phyloP scores from a whole-genome alignment of 495 filamentous ascomycete species.

The Penicillium macrosclerotiorum region DNA sequence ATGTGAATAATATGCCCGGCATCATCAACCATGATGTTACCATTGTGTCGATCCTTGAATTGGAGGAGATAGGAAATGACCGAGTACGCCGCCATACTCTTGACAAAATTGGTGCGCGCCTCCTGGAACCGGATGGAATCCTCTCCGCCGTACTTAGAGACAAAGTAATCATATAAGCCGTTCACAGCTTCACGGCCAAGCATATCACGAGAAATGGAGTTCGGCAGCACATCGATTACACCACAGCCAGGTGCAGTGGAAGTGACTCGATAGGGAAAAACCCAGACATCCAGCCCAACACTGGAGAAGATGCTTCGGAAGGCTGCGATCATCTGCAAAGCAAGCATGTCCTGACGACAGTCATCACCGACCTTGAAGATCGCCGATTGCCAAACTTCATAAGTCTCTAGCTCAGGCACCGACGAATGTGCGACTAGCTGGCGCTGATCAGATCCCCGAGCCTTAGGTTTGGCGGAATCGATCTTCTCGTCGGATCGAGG shows the following conservation, averaged over 20 bases:
- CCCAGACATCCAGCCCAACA: slow-evolving; percentile 92
- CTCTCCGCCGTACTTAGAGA: slow-evolving; percentile 94
- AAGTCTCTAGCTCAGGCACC: slow-evolving; percentile 47
- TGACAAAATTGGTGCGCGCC: slow-evolving; percentile 95
- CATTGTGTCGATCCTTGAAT: slow-evolving; percentile 99
- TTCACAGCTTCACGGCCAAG: slow-evolving; percentile 96
- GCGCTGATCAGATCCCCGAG: slow-evolving; percentile 44
- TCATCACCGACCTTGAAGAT: slow-evolving; percentile 99
- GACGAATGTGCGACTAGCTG: slow-evolving; percentile 49
- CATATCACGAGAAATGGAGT: slow-evolving; percentile 98
- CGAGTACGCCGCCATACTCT: slow-evolving; percentile 99
- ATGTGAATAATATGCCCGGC: slow-evolving; percentile 97
- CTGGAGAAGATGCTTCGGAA: slow-evolving; percentile 95
- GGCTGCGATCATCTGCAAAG: slow-evolving; percentile 94
- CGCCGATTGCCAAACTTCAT: slow-evolving; percentile 96
- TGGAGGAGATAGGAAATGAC: slow-evolving; percentile 95
- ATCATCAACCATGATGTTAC: slow-evolving; percentile 99
- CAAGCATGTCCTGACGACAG: slow-evolving; percentile 94
- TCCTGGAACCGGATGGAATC: slow-evolving; percentile 93
- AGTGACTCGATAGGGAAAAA: slow-evolving; percentile 95
- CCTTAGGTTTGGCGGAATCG: slow-evolving; percentile 6
- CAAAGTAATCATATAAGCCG: slow-evolving; percentile 95
- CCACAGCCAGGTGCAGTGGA: slow-evolving; percentile 98
- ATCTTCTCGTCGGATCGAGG: slow-evolving; percentile 30
- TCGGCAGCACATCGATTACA: slow-evolving; percentile 96